Conservation (phyloP, 2,329 filamentous ascomycete genomes). For the Colletotrichum zoysiae region DNA sequence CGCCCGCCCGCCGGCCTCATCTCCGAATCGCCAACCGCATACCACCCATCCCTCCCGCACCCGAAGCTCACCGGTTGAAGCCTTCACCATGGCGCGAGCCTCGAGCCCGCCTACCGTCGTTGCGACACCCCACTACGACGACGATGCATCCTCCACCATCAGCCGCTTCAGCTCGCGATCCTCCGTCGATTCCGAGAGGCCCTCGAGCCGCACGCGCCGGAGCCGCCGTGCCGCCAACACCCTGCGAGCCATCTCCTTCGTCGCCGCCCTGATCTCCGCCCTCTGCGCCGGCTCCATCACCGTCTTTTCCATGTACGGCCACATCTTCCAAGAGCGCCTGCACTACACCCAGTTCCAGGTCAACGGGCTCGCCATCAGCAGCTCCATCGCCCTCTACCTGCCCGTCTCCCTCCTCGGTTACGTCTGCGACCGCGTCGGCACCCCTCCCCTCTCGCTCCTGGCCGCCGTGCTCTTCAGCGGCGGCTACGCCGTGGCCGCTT, state of each 20-base stretch:
- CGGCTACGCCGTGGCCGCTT: slow-evolving; percentile 87
- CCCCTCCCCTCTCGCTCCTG: slow-evolving; percentile 79
- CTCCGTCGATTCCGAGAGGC: slow-evolving; percentile 41
- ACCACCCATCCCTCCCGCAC: neutral
- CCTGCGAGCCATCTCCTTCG: slow-evolving; percentile 62
- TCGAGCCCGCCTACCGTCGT: slow-evolving; percentile 22
- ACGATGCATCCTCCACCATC: slow-evolving; percentile 41
- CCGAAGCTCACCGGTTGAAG: neutral
- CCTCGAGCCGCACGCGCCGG: slow-evolving; percentile 32
- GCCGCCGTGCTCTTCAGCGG: slow-evolving; percentile 80
- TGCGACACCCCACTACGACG: slow-evolving; percentile 12
- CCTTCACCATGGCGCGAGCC: slow-evolving; percentile 36
- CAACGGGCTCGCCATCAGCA: slow-evolving; percentile 88
- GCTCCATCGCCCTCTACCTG: slow-evolving; percentile 90
- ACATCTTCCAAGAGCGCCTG: slow-evolving; percentile 86
- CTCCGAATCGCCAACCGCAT: slow-evolving; percentile 4
- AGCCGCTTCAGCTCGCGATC: slow-evolving; percentile 44
- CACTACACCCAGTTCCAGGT: slow-evolving; percentile 93
- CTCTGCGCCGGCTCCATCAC: slow-evolving; percentile 93
- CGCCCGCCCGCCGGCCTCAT: slow-evolving; percentile 2
- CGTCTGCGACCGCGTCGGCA: slow-evolving; percentile 89
- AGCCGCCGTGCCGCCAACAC: slow-evolving; percentile 46
- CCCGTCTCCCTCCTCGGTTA: slow-evolving; percentile 93
- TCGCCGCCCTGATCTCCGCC: slow-evolving; percentile 66
- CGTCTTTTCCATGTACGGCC: slow-evolving; percentile 93